Evolutionary conservation across 2,329 filamentous ascomycete genomes (phyloP), one percentile per base, ranked within the genome.

Genomic region (Fusarium duplospermum): DNA sequence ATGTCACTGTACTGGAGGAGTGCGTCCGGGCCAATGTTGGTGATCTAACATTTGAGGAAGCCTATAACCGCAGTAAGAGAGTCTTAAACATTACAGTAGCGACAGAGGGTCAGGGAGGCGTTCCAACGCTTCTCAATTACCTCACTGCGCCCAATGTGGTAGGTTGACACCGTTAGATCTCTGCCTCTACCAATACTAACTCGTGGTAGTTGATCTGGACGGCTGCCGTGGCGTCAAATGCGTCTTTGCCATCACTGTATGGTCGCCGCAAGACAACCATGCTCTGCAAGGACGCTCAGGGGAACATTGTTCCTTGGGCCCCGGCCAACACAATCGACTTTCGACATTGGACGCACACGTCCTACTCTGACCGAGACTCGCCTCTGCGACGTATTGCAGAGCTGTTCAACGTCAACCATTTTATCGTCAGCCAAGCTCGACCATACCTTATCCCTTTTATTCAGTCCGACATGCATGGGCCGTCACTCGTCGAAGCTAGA

Each of bases 401-500:
- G 83, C 89, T 96, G 13, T 96, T 96, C 87, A 97, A 97, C 80
- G 94, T 97, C 62, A 97, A 98, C 80, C 95, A 98, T 85, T 98
- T 97, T 83, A 94, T 98, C 73, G 91, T 98, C 75, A 96, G 93
- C 74, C 96, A 98, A 84, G 95, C 96, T 1, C 89, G 95, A 4
- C 96, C 96, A 0, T 98, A 97, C 82, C 87, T 98, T 18, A 92
- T 96, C 31, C 95, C 95, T 0, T 96, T 98, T 77, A 87, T 97
- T 6, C 91, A 93, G 70, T 93, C 92, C 54, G 93, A 96, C 76
- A 91, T 95, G 84, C 93, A 95, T 82, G 92, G 93, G 6, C 92
- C 93, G 1, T 89, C 90, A 76, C 89, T 87, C 80, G 89, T 86
- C 76, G 89, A 86, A 81, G 90, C 86, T 71, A 89, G 85, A 78